Evolutionary conservation across 2,329 filamentous ascomycete genomes (phyloP).

Genomic region (Emmonsiellopsis sp.): DNA sequence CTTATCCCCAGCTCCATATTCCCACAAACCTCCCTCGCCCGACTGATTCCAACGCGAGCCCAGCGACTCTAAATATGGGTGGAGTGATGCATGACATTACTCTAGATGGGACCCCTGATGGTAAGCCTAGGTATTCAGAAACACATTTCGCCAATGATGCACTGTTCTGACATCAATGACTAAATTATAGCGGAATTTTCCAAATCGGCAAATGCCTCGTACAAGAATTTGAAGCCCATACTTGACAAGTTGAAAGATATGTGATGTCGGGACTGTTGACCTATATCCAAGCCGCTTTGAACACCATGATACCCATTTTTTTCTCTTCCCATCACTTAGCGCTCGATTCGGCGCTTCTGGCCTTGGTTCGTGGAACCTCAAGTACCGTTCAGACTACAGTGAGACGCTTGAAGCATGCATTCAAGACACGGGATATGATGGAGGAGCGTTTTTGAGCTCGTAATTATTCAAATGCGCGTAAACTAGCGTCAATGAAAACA

Average conservation of each 20-base stretch:
- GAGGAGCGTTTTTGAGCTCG: no score
- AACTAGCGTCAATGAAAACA: no score
- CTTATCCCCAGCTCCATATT: constrained; percentile 17
- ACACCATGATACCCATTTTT: no score
- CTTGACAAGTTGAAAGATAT: not conserved
- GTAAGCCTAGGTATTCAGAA: constrained; percentile 8
- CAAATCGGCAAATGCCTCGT: constrained; percentile 12
- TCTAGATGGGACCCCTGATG: constrained; percentile 18
- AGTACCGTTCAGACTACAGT: no score
- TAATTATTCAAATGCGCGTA: no score
- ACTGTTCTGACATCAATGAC: constrained; percentile 6
- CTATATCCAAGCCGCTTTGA: no score
- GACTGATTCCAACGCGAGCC: constrained; percentile 16
- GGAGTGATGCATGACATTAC: constrained; percentile 20
- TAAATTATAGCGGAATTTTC: constrained; percentile 15
- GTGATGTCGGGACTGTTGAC: not conserved
- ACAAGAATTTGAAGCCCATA: constrained; percentile 4
- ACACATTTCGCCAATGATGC: not conserved
- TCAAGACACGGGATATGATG: no score
- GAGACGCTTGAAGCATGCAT: no score
- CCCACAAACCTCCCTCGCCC: constrained; percentile 13
- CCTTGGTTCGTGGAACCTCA: no score
- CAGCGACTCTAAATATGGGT: constrained; percentile 15
- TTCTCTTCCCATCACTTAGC: no score
- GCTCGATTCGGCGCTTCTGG: no score